Base-by-base conservation (phyloP, 164 flowering plant genomes). In the Liriodendron chinense region DNA sequence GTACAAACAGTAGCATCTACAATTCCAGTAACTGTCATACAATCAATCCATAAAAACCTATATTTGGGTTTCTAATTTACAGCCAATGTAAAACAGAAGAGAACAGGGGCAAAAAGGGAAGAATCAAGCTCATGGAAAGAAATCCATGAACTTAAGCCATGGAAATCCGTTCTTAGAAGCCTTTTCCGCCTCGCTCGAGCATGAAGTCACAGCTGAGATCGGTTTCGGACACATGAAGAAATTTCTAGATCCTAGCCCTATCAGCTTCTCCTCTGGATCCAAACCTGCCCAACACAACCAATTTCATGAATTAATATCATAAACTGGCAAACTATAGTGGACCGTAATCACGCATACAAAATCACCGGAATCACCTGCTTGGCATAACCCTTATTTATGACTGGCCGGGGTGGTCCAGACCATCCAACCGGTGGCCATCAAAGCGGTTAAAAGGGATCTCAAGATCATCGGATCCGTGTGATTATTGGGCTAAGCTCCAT, bases 201-300 rank as follows among this genome's bases (percentile, higher is more conserved):
- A 91, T 0, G 89, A 80, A 20, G 26, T 43, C 49, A 76, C 83
- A 3, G 68, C 80, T 10, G 13, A 48, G 9, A n/a, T 64, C 1
- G 71, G 20, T 70, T 78, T 84, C 2, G 77, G 85, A 76, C 94
- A 94, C 12, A 94, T 77, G 72, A 94, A 96, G 82, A 91, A 96
- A 83, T 96, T 96, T 67, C 99, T 85, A 9, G 98, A 96, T 9
- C 98, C 99, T 70, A 96, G 73, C 20, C 49, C 68, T 68, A 87
- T 84, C 74, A 96, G 84, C 83, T 92, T 88, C 87, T 85, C 95
- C 53, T 87, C 81, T 50, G 87, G 83, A 63, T 86, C 89, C 82
- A 96, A 78, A 80, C 97, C 99, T 96, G 84, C 2, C 22, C 48
- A 70, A 50, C 18, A 12, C 25, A 50, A 24, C 53, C 28, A 24